Conservation (phyloP, 371 early-diverging fungal species). For the Umbelopsis sp. region DNA sequence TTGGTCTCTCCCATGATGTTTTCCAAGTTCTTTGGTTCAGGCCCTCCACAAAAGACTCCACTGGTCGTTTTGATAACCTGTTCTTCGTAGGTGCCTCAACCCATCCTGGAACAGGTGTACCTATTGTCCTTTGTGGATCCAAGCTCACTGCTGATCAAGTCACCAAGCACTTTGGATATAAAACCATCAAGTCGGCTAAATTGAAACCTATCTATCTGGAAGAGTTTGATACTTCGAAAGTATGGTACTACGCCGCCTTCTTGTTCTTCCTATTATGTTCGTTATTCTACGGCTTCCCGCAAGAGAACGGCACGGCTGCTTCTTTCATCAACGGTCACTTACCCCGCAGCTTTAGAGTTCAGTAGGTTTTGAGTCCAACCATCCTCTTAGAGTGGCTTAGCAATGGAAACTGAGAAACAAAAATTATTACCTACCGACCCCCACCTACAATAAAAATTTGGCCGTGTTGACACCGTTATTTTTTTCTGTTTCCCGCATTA, state of each 20-base stretch:
- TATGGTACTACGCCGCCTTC: slow-evolving; percentile 16
- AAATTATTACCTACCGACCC: neutral
- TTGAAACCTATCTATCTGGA: slow-evolving; percentile 7
- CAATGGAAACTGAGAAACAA: neutral
- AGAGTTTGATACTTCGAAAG: slow-evolving; percentile 3
- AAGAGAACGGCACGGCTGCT: slow-evolving; percentile 34
- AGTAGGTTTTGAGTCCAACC: neutral
- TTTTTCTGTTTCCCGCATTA: neutral
- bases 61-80: slow-evolving; percentile 53
- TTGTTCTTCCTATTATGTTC: slow-evolving; percentile 27
- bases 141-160: slow-evolving; percentile 57
- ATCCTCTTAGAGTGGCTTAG: neutral
- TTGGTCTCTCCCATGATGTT: slow-evolving; percentile 63
- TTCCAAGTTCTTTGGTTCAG: slow-evolving; percentile 65
- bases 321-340: slow-evolving; percentile 43
- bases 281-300: slow-evolving; percentile 38
- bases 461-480: neutral
- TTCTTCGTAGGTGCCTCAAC: slow-evolving; percentile 72
- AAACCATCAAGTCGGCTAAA: slow-evolving; percentile 10
- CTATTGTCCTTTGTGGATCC: slow-evolving; percentile 65
- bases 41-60: slow-evolving; percentile 59
- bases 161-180: slow-evolving; percentile 37
- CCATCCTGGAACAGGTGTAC: slow-evolving; percentile 74
- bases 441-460: neutral
- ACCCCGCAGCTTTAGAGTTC: slow-evolving; percentile 32